A percentile compares a stretch with the other conserved stretches of the same genome.
phyloP scores from a whole-genome alignment of 345 rosid genomes.

The Brassica cretica region DNA sequence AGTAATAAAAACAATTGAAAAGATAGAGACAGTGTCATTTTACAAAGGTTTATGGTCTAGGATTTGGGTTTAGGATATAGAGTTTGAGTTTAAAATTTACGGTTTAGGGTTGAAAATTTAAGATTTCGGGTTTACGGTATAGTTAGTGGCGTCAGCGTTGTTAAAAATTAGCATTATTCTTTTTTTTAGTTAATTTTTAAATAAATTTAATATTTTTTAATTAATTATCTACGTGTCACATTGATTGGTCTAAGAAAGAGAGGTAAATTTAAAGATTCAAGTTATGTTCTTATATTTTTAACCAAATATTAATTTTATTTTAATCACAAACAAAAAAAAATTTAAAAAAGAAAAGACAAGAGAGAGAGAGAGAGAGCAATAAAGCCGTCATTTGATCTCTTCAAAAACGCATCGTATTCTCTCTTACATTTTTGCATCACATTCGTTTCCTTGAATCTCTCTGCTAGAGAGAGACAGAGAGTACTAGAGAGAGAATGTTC shows the following conservation, averaged over 20 bases:
- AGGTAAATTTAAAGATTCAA: no score
- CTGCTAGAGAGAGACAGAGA: constrained; percentile 43
- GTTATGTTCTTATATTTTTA: neutral
- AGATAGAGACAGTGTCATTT: constrained; percentile 42
- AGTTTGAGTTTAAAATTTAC: no score
- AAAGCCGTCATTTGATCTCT: constrained; percentile 41
- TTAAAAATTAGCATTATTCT: no score
- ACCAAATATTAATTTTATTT: neutral
- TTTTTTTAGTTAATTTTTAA: no score
- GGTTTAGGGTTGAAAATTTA: no score
- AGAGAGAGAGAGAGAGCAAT: constrained; percentile 29
- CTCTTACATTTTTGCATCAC: constrained; percentile 76
- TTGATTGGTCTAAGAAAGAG: no score
- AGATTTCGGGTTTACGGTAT: no score
- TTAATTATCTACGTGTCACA: no score
- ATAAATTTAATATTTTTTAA: no score
- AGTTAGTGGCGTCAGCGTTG: no score
- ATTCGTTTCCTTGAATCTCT: constrained; percentile 62
- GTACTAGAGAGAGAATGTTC: constrained; percentile 74
- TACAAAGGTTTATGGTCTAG: constrained; percentile 22
- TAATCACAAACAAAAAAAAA: constrained; percentile 9
- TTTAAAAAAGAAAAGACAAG: neutral
- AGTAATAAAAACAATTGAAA: constrained; percentile 23
- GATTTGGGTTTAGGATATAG: no score
- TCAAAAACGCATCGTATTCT: constrained; percentile 90